Percentiles rank a stretch among this genome's conserved stretches.
These are phyloP conservation scores for Coemansia sp. DNA, from an alignment of 192 early-diverging fungal species.

Conservation along the genomic window DNA sequence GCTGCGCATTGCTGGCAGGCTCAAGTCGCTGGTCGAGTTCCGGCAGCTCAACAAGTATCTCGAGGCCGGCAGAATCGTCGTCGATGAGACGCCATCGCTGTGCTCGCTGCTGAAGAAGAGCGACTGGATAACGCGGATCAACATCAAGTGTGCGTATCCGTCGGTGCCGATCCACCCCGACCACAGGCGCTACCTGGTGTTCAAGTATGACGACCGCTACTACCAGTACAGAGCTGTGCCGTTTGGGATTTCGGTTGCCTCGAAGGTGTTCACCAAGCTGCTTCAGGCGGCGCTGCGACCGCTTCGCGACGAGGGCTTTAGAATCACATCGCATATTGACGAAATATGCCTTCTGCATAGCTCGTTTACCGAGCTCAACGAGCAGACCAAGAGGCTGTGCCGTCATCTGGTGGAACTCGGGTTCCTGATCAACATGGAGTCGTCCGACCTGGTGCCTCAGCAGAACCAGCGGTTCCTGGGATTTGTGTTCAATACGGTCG, in stretches of 20 bases:
- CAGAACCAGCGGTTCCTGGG: slow-evolving; percentile 53
- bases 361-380: slow-evolving; percentile 24
- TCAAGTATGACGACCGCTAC: slow-evolving; percentile 43
- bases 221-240: slow-evolving; percentile 52
- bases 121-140: slow-evolving; percentile 47
- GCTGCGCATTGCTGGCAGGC: slow-evolving; percentile 31
- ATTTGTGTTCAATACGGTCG: slow-evolving; percentile 50
- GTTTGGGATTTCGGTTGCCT: slow-evolving; percentile 50
- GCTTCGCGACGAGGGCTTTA: slow-evolving; percentile 35
- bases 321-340: slow-evolving; percentile 48
- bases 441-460: slow-evolving; percentile 46
- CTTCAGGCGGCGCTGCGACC: slow-evolving; percentile 47
- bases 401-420: slow-evolving; percentile 39
- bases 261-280: slow-evolving; percentile 41
- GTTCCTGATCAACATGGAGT: slow-evolving; percentile 39
- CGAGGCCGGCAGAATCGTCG: slow-evolving; percentile 20
- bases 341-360: slow-evolving; percentile 43
- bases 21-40: slow-evolving; percentile 48
- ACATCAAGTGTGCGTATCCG: slow-evolving; percentile 51
- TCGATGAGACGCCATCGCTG: slow-evolving; percentile 38
- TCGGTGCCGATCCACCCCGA: slow-evolving; percentile 47
- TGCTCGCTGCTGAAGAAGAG: slow-evolving; percentile 21
- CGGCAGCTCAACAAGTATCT: slow-evolving; percentile 46
- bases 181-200: slow-evolving; percentile 41
- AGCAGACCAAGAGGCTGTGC: slow-evolving; percentile 33